Percentiles rank a stretch among this genome's conserved stretches.
Evolutionary conservation across 768 basidiomycete species (phyloP).

Genomic region (Kwoniella botswanensis): DNA sequence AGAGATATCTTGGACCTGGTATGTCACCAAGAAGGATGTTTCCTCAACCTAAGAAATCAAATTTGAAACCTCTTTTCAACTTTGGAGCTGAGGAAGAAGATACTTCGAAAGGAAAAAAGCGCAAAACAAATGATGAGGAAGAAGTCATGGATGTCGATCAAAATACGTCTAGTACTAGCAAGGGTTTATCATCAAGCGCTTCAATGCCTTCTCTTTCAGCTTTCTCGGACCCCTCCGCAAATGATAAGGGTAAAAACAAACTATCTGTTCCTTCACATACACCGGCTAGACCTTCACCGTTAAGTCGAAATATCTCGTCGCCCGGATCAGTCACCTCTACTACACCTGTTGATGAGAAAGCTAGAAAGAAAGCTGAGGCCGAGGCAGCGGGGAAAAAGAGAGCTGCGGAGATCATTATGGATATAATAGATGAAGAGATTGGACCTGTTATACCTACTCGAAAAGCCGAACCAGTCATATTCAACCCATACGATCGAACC

Average conservation of each 20-base stretch:
- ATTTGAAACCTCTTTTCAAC: constrained; percentile 32
- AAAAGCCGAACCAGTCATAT: constrained; percentile 30
- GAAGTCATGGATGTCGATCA: constrained; percentile 17
- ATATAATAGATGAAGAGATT: constrained; percentile 41
- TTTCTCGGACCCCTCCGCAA: background rate
- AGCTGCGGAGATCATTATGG: constrained; percentile 47
- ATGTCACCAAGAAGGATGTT: constrained; percentile 40
- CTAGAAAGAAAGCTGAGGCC: constrained; percentile 23
- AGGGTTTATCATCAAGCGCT: constrained; percentile 18
- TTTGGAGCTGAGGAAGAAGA: constrained; percentile 17
- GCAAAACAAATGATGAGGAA: constrained; percentile 15
- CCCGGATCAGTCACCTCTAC: constrained; percentile 4
- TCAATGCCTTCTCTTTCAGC: constrained; percentile 23
- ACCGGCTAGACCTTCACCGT: constrained; percentile 27
- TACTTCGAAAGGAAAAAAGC: constrained; percentile 11
- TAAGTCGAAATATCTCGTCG: constrained; percentile 8
- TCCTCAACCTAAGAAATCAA: constrained; percentile 23
- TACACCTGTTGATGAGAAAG: constrained; percentile 3
- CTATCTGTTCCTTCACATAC: constrained; percentile 8
- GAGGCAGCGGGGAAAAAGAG: constrained; percentile 37
- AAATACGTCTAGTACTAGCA: background rate
- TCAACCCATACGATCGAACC: constrained; percentile 47
- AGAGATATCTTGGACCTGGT: constrained; percentile 34
- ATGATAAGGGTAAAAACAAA: constrained; percentile 7
- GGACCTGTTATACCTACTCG: constrained; percentile 23